Base-by-base conservation (phyloP, 306 rosid genomes). In the Cercis canadensis region DNA sequence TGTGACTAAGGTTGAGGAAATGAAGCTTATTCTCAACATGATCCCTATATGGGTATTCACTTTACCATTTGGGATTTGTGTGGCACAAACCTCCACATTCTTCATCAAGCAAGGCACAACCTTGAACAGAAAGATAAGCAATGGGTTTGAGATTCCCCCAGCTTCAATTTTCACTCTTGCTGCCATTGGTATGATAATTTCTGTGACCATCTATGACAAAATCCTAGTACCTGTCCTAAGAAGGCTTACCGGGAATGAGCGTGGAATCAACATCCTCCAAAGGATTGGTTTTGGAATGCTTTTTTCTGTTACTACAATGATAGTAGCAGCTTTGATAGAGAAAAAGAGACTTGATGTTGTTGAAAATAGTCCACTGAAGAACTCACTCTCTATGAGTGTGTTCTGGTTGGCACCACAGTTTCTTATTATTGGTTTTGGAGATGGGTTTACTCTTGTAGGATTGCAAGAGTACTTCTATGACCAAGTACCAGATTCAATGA, bases 401-500 rank as follows among this genome's bases (percentile, higher is more conserved):
- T 83, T 89, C 62, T 90, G 99, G 99, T 78, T 94, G 72, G 96
- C 82, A 0, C 99, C 97, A 4, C 97, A 94, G 46, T 84, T 78
- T 75, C 16, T 87, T 6, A 89, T 94, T 24, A 76, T 94, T 24
- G 99, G 99, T 8, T 70, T 91, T n/a, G 99, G 96, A 15, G 99
- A 94, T 33, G 99, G 96, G 6, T 89, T 90, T 13, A 57, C 94
- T 2, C 78, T 93, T 2, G 97, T 90, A 19, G 98, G 98, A 0
- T 74, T 90, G 69, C 98, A 93, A 46, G 98, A 93, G 70, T 88
- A 90, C 16, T 93, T 90, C 34, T 93, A 90, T 37, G 97, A 87
- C 51, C 98, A 93, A 78, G 98, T 87, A 37, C 98, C 98, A 0
- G 98, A 93, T 6, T 87, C 98, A 2, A 93, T 93, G 98, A 83